phyloP scores from a whole-genome alignment of 1,284 basidiomycete genomes.

The Mycena citricolor region DNA sequence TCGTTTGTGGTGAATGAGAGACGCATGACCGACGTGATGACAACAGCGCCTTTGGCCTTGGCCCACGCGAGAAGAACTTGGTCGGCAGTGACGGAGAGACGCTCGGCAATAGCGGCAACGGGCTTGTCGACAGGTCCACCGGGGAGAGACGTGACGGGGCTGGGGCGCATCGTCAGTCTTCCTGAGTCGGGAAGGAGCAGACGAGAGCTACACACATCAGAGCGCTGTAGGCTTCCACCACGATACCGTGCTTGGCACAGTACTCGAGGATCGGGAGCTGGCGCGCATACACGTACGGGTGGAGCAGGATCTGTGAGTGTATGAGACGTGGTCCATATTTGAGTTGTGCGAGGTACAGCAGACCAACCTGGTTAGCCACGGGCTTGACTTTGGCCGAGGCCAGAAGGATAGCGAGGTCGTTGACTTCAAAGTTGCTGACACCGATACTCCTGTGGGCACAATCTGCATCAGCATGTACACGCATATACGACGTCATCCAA shows the following conservation, averaged over 20 bases:
- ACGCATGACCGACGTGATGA: slow-evolving; percentile 55
- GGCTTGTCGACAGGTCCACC: slow-evolving; percentile 70
- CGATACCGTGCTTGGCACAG: slow-evolving; percentile 55
- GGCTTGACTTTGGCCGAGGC: slow-evolving; percentile 51
- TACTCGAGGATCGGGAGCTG: slow-evolving; percentile 59
- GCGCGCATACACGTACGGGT: slow-evolving; percentile 65
- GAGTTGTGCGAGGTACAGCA: not conserved
- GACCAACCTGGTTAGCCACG: slow-evolving; percentile 56
- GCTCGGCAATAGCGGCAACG: slow-evolving; percentile 53
- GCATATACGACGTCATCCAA: too few relatives aligned
- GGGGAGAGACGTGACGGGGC: slow-evolving; percentile 59
- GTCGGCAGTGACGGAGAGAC: slow-evolving; percentile 56
- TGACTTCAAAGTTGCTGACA: slow-evolving; percentile 60
- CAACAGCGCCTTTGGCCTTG: slow-evolving; percentile 61
- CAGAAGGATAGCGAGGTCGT: slow-evolving; percentile 49
- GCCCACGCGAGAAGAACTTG: slow-evolving; percentile 73
- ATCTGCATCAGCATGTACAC: not conserved
- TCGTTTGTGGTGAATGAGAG: not conserved
- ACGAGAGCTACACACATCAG: slow-evolving; percentile 45
- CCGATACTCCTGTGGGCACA: slow-evolving; percentile 45
- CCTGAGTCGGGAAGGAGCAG: not conserved
- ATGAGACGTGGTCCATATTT: not conserved
- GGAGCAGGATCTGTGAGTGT: slow-evolving; percentile 52
- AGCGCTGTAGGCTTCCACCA: slow-evolving; percentile 70
- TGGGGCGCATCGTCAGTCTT: slow-evolving; percentile 26